Evolutionary conservation across 2,329 filamentous ascomycete genomes (phyloP), one percentile per base, ranked within the genome.

Genomic region (Lachnellula suecica): DNA sequence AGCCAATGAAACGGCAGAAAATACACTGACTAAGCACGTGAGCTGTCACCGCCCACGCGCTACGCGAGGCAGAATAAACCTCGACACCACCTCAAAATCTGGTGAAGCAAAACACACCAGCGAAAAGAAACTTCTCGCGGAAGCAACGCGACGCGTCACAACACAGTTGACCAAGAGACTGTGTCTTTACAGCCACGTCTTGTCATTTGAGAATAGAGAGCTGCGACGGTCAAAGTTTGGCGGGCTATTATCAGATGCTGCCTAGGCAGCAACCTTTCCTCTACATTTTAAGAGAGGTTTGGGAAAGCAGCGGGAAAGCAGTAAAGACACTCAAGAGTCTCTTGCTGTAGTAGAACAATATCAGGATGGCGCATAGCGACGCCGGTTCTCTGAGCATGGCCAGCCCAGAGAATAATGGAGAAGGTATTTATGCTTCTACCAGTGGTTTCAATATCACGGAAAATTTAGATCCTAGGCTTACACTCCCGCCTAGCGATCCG

Each of bases 341-440:
- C 17, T 15, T 13, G 17, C 31, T 35, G 31, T n/a, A 35, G 44
- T 31, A 17, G 10, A 46, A 46, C 15, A 35, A 20, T 22, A 23
- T 23, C 22, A 45, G n/a, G 20, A 45, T 45, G 43, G n/a, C 43
- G 25, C 4, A 29, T 25, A 29, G 8, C 17, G 19, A 31, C 17
- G 23, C 17, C 10, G 22, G 29, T 44, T 13, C 4, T 15, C 29
- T 19, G 19, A 6, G 27, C n/a, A 46, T 22, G 20, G 19, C 23
- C 13, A 29, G 2, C 10, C 37, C 17, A 40, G 44, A 23, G 15
- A 13, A 8, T 4, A 31, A 34, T 51, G 51, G 54, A 61, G 61
- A 62, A 63, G 58, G 56, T 62, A 62, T 53, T 59, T 58, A 61
- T 60, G 57, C 60, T 61, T 60, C 59, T 59, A 48, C 56, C 44